Evolutionary conservation across 805 yeast species (phyloP).

Genomic region (Wickerhamomyces kurtzmanii): DNA sequence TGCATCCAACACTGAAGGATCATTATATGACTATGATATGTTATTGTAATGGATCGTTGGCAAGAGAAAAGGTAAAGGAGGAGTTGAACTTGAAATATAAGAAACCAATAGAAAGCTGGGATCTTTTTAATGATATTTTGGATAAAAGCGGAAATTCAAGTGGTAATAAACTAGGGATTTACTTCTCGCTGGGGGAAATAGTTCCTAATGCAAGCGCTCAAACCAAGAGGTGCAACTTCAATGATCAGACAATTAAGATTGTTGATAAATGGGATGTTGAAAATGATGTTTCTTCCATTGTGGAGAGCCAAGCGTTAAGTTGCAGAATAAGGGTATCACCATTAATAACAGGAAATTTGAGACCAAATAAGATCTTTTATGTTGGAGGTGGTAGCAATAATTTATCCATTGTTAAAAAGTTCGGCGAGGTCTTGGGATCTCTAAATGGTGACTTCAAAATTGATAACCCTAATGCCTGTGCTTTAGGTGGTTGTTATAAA

Average conservation of each 20-base stretch:
- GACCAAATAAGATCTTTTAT: constrained; percentile 63
- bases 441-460: constrained; percentile 55
- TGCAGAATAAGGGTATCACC: constrained; percentile 78
- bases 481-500: constrained; percentile 82
- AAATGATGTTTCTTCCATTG: constrained; percentile 65
- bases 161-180: constrained; percentile 54
- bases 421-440: constrained; percentile 59
- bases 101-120: constrained; percentile 37
- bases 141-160: constrained; percentile 20
- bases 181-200: constrained; percentile 86
- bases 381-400: constrained; percentile 89
- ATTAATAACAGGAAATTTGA: constrained; percentile 26
- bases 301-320: constrained; percentile 81
- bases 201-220: constrained; percentile 74
- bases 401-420: constrained; percentile 51
- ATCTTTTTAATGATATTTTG: constrained; percentile 46
- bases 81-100: constrained; percentile 37
- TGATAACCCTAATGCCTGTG: constrained; percentile 84
- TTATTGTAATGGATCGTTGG: constrained; percentile 84
- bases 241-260: constrained; percentile 16
- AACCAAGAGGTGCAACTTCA: constrained; percentile 39
- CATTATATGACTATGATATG: constrained; percentile 94
- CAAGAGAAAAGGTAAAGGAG: constrained; percentile 71
- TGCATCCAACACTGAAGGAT: constrained; percentile 70
- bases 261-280: constrained; percentile 37